Evolutionary conservation across 768 basidiomycete genomes (phyloP).

Genomic region (Auricularia heimuer): DNA sequence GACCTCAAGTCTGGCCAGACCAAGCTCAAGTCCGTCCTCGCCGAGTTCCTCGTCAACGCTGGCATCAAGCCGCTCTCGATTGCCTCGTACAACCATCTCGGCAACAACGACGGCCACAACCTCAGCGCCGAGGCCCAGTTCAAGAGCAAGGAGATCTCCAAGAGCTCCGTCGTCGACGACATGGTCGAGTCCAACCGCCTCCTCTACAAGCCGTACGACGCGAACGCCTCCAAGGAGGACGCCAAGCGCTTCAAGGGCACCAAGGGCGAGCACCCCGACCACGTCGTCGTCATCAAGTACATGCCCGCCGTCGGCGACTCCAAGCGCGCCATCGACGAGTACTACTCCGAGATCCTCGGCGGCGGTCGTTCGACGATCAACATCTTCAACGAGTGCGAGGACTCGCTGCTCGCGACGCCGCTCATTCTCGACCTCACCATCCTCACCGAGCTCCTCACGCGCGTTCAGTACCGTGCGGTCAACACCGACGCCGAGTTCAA

Average conservation of each 20-base stretch:
- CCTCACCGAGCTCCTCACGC: slow-evolving; percentile 88
- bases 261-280: slow-evolving; percentile 97
- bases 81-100: slow-evolving; percentile 96
- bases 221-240: slow-evolving; percentile 29
- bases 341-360: slow-evolving; percentile 96
- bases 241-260: slow-evolving; percentile 38
- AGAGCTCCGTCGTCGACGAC: slow-evolving; percentile 94
- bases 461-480: slow-evolving; percentile 68
- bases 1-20: slow-evolving; percentile 98
- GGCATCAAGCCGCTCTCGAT: slow-evolving; percentile 97
- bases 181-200: slow-evolving; percentile 91
- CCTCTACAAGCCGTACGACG: slow-evolving; percentile 67
- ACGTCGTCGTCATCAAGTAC: slow-evolving; percentile 95
- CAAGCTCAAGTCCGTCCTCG: slow-evolving; percentile 92
- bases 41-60: slow-evolving; percentile 97
- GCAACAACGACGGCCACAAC: slow-evolving; percentile 95
- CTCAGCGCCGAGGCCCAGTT: slow-evolving; percentile 86
- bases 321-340: slow-evolving; percentile 99
- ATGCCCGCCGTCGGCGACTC: slow-evolving; percentile 94
- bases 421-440: slow-evolving; percentile 91
- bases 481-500: slow-evolving; percentile 54
- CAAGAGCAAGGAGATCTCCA: slow-evolving; percentile 97
- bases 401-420: slow-evolving; percentile 91
- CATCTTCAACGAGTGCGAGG: slow-evolving; percentile 98
- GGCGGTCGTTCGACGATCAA: slow-evolving; percentile 91